Base-by-base conservation (phyloP, 1,284 basidiomycete species). In the Tilletiaria anomala region DNA sequence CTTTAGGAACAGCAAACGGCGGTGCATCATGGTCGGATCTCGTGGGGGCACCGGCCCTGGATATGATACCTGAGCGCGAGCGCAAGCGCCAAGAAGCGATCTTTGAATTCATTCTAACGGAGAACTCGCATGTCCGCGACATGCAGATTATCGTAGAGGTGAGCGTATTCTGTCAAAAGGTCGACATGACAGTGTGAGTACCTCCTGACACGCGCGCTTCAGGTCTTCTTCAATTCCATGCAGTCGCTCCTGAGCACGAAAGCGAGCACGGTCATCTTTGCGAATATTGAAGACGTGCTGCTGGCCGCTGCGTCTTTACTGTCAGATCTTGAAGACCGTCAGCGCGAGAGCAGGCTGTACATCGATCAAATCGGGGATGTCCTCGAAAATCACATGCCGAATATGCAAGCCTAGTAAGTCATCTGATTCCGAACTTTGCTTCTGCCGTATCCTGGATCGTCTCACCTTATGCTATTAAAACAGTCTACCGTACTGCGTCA, bases 41-140 rank as follows among this genome's bases (percentile, higher is more conserved):
- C 38, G 80, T 94, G 0, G 83, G 89, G 53, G 78, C 78, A 48
- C 76, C 77, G 26, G 83, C 82, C 0, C 68, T 93, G 23, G 78
- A 79, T 18, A 82, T 76, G 12, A 80, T 93, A 38, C 79, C 81
- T 1, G 65, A 73, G 0, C 70, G 71, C 29, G 88, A 94, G 63
- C 74, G 88, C 32, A 82, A 80, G 48, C 74, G 87, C 32, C 89
- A 94, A 67, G 88, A 93, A 72, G 56, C 56, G 77, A 89, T 91
- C 36, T 93, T 89, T 60, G 88, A 94, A 68, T 73, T 94, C 35
- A 88, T 93, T 53, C 75, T 75, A 2, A 93, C 88, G 0, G 89
- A 94, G 65, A 74, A 72, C 11, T 76, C 80, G 0, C 93, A 91
- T 61, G 85, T 93, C 37, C 75, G 83, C 18, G 84, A 89, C 66